phyloP scores from a whole-genome alignment of 2,329 filamentous ascomycete genomes.

The Claviceps sp. region DNA sequence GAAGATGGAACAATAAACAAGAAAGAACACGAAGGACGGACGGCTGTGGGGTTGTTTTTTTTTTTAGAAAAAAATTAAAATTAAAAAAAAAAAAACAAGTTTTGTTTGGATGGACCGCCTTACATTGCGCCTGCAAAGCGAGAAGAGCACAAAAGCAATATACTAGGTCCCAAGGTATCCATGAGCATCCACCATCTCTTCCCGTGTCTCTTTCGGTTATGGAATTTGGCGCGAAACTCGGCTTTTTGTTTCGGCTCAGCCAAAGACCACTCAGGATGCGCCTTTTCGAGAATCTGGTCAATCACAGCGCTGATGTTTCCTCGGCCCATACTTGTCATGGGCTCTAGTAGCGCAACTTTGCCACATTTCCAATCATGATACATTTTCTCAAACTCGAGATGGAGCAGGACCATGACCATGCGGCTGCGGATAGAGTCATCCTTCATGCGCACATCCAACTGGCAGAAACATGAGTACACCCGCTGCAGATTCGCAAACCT shows the following conservation, averaged over 20 bases:
- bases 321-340: neutral
- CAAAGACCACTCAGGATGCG: neutral
- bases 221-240: neutral
- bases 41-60: too few species aligned
- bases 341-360: neutral
- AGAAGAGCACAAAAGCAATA: neutral
- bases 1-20: neutral
- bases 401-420: constrained; percentile 1
- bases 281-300: neutral
- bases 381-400: neutral
- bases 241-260: neutral
- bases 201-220: neutral
- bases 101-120: neutral
- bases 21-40: neutral
- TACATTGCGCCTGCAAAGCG: neutral
- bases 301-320: neutral
- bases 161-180: neutral
- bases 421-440: neutral
- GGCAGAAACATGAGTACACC: neutral
- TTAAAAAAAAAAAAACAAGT: too few species aligned
- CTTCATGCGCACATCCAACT: neutral
- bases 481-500: neutral
- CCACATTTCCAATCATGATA: neutral
- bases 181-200: neutral
- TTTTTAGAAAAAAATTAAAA: too few species aligned